These are phyloP conservation scores for Wickerhamomyces kurtzmanii DNA, from an alignment of 805 yeast species.

Conservation along the genomic window DNA sequence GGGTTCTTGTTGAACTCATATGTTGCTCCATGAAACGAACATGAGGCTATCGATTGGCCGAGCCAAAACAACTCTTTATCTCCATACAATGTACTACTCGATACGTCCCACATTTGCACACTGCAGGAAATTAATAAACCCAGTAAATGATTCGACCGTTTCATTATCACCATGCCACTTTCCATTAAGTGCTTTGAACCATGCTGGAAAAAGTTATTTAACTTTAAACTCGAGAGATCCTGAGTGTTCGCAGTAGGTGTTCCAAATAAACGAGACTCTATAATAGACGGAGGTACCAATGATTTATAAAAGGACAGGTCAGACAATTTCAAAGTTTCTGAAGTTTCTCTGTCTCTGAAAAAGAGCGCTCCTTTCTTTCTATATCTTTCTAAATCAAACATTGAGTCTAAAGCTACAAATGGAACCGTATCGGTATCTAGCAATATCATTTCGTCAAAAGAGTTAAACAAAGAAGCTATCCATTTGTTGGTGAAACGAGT, in stretches of 20 bases:
- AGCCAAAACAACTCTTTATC: constrained; percentile 24
- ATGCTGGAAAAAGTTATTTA: no score
- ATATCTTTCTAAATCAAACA: constrained; percentile 23
- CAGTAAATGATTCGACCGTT: constrained; percentile 12
- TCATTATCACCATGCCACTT: constrained; percentile 18
- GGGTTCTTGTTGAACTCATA: constrained; percentile 13
- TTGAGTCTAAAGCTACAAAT: constrained; percentile 24
- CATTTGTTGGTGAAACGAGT: constrained; percentile 30
- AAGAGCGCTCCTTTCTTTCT: constrained; percentile 24
- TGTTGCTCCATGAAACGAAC: constrained; percentile 7
- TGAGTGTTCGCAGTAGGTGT: no score
- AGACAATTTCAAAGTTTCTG: no score
- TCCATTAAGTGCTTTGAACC: constrained; percentile 13
- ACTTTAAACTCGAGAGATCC: no score
- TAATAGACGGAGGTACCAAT: no score
- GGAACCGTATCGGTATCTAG: constrained; percentile 44
- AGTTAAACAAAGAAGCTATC: constrained; percentile 40
- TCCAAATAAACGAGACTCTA: no score
- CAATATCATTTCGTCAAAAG: constrained; percentile 38
- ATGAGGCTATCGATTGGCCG: constrained; percentile 17
- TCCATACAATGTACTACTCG: constrained; percentile 16
- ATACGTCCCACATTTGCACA: constrained; percentile 9
- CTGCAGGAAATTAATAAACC: constrained; percentile 7
- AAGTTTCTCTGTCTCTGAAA: constrained; percentile 30
- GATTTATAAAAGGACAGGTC: no score